Evolutionary conservation across 2,329 filamentous ascomycete species (phyloP), one percentile per base, ranked within the genome.

Genomic region (Fusarium xyrophilum): DNA sequence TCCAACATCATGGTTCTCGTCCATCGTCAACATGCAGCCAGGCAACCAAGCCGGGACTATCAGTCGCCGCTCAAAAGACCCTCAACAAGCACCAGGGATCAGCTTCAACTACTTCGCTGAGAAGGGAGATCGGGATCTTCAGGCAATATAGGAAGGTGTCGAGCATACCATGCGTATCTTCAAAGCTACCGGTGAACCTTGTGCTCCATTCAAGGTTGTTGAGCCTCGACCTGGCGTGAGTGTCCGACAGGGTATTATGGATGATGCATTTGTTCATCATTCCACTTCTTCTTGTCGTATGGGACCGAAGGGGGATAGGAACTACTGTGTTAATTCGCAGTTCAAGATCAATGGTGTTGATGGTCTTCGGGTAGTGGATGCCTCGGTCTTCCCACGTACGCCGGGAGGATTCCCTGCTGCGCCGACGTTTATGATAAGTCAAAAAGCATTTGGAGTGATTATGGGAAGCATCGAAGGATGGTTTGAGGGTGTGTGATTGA

Each of bases 31-130:
- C 76, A 83, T 85, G 4, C 88, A 90, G 73, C 83, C 88, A 0
- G 84, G 86, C 40, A 91, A 92, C 56, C 78, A 74, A 2, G 84
- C 84, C 9, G 90, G 90, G 15, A 85, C 82, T 1, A 88, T 93
- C 7, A 84, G 76, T 1, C 83, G 93, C 9, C 81, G 81, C 13
- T 88, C 86, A 0, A 77, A 83, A 0, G 85, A 92, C 70, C 89
- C 90, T 0, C 83, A 85, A 4, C 88, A 91, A 59, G 80, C 82
- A 0, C 90, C 90, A 0, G 76, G 84, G 11, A 90, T 92, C 67
- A 80, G 81, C 55, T 90, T 89, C 80, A 86, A 88, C 75, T 89
- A 83, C 74, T 89, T 86, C 78, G 79, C 83, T 2, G 56, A 69
- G 27, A 42, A 61, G 4, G 63, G 60, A 7, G 63, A 63, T 2